These are phyloP conservation scores for Thalassiosira exigua DNA, from an alignment of 352 stramenopile genomes.

Conservation along the genomic window DNA sequence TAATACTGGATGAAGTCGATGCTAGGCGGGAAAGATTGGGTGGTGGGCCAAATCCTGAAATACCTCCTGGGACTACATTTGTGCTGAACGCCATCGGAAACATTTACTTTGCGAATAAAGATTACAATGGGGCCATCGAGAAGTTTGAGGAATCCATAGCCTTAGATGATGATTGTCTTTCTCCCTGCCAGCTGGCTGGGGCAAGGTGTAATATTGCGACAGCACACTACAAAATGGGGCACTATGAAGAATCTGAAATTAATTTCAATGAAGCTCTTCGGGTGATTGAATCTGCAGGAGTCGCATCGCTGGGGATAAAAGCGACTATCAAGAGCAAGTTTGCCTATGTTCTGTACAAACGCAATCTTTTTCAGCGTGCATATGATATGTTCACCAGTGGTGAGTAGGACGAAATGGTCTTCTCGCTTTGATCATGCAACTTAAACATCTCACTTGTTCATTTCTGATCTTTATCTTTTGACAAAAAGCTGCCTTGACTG, in stretches of 20 bases:
- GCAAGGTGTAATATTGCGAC: constrained; percentile 12
- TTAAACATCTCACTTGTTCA: background rate
- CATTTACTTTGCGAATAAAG: constrained; percentile 17
- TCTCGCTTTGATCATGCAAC: background rate
- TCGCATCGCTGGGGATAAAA: background rate
- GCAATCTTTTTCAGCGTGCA: background rate
- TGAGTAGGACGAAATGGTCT: constrained; percentile 2
- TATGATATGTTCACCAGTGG: background rate
- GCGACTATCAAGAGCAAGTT: constrained; percentile 7
- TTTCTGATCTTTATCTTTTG: background rate
- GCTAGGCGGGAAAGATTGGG: background rate
- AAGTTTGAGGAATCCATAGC: constrained; percentile 1
- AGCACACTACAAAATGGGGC: constrained; percentile 6
- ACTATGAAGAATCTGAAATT: constrained; percentile 2
- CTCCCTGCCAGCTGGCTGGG: background rate
- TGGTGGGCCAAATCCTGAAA: background rate
- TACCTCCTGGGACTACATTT: constrained; percentile 3
- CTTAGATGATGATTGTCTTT: background rate
- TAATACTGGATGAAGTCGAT: constrained; percentile 9
- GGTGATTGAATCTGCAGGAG: background rate
- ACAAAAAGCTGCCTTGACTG: background rate
- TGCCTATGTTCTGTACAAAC: constrained; percentile 9
- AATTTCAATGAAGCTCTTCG: background rate
- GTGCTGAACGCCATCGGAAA: constrained; percentile 14
- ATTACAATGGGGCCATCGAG: constrained; percentile 3